Percentiles rank a stretch among this genome's conserved stretches.
These are phyloP conservation scores for Microdochium bolleyi DNA, from an alignment of 2,329 filamentous ascomycete genomes.

Conservation along the genomic window DNA sequence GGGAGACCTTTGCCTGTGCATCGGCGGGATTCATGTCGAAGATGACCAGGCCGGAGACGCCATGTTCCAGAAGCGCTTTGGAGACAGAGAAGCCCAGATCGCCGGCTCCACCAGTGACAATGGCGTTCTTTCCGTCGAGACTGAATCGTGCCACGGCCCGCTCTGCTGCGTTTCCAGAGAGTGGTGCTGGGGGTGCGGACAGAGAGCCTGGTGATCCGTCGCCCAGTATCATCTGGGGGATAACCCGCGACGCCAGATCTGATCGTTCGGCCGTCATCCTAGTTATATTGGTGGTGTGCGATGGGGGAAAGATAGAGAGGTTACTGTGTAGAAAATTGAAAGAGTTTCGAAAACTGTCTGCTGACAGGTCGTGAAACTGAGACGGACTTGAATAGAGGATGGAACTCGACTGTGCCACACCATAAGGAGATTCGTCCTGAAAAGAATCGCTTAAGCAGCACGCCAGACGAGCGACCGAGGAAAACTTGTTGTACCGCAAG, in stretches of 20 bases:
- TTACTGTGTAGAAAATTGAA: too few species aligned
- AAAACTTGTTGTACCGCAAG: too few species aligned
- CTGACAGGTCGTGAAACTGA: too few species aligned
- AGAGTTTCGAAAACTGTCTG: too few species aligned
- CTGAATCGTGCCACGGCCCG: slow-evolving; percentile 17
- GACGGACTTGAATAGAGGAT: too few species aligned
- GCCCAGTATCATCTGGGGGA: slow-evolving; percentile 16
- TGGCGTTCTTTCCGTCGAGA: slow-evolving; percentile 18
- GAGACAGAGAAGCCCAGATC: slow-evolving; percentile 18
- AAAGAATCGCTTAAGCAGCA: too few species aligned
- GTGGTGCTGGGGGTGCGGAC: slow-evolving; percentile 4
- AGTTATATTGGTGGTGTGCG: too few species aligned
- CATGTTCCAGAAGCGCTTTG: slow-evolving; percentile 21
- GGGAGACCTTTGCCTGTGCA: slow-evolving; percentile 26
- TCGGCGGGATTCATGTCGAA: slow-evolving; percentile 19
- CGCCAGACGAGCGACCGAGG: too few species aligned
- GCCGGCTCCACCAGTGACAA: slow-evolving; percentile 22
- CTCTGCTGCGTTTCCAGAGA: slow-evolving; percentile 7
- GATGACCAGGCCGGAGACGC: slow-evolving; percentile 19
- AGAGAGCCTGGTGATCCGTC: slow-evolving; percentile 13
- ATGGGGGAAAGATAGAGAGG: too few species aligned
- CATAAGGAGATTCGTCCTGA: too few species aligned
- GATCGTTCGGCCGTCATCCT: too few species aligned
- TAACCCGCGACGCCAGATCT: slow-evolving; percentile 12
- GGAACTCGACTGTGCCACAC: too few species aligned